Percentiles rank a stretch among this genome's conserved stretches.
Evolutionary conservation across 2,329 filamentous ascomycete genomes (phyloP).

Genomic region (Chaetoscypha palmicola): DNA sequence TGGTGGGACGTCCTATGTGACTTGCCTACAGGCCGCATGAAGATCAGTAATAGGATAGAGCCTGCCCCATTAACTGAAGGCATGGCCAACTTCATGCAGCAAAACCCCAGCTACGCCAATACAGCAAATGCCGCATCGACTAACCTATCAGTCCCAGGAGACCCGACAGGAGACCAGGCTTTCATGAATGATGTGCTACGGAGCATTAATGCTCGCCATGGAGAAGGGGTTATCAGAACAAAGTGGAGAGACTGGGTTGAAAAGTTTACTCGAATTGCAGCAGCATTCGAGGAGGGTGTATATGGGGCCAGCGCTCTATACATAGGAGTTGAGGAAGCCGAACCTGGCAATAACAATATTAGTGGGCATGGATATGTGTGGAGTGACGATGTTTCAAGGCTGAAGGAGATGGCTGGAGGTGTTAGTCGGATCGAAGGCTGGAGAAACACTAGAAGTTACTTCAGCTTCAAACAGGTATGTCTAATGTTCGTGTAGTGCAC

Average conservation of each 20-base stretch:
- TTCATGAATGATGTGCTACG: slow-evolving; percentile 85
- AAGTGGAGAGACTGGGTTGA: slow-evolving; percentile 95
- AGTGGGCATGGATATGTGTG: slow-evolving; percentile 92
- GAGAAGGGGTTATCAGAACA: slow-evolving; percentile 80
- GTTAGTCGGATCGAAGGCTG: slow-evolving; percentile 93
- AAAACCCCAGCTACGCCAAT: slow-evolving; percentile 52
- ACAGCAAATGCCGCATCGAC: slow-evolving; percentile 37
- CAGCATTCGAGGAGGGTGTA: slow-evolving; percentile 90
- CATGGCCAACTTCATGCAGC: slow-evolving; percentile 78
- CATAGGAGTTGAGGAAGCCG: slow-evolving; percentile 69
- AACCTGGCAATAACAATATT: slow-evolving; percentile 49
- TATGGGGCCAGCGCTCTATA: slow-evolving; percentile 89
- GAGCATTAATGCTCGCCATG: slow-evolving; percentile 78
- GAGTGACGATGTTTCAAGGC: slow-evolving; percentile 73
- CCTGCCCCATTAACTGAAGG: slow-evolving; percentile 76
- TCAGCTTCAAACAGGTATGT: slow-evolving; percentile 80
- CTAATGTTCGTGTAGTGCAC: slow-evolving; percentile 18
- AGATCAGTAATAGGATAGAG: slow-evolving; percentile 87
- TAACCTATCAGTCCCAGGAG: slow-evolving; percentile 35
- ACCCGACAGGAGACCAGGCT: slow-evolving; percentile 76
- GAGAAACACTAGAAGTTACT: slow-evolving; percentile 92
- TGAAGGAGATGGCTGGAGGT: slow-evolving; percentile 83
- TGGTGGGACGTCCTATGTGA: slow-evolving; percentile 99
- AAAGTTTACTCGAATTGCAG: slow-evolving; percentile 86
- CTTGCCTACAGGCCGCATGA: slow-evolving; percentile 83